Conservation (phyloP, 495 filamentous ascomycete genomes). For the Choiromyces venosus region DNA sequence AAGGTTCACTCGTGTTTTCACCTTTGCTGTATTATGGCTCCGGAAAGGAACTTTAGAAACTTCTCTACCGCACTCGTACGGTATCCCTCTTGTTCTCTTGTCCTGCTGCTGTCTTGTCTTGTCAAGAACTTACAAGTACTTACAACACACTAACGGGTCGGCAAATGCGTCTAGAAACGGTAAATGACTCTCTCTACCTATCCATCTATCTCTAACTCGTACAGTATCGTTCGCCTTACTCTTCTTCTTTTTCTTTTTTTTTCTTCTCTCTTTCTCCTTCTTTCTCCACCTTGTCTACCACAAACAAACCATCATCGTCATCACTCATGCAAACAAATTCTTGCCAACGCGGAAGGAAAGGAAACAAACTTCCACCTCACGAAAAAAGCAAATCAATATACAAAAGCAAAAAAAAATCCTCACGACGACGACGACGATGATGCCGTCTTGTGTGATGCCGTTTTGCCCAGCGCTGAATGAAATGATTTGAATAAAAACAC, state of each 20-base stretch:
- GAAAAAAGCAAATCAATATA: neutral
- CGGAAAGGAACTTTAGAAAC: neutral
- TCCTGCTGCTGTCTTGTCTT: neutral
- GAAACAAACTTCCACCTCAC: neutral
- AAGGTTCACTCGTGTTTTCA: neutral
- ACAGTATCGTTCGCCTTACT: neutral
- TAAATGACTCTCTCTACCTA: neutral
- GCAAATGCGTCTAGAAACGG: neutral
- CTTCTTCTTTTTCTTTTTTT: neutral
- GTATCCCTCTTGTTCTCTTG: neutral
- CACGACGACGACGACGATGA: too few relatives aligned
- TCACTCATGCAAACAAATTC: neutral
- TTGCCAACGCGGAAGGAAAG: neutral
- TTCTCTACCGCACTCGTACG: too few relatives aligned
- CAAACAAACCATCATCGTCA: neutral
- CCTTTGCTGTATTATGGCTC: neutral
- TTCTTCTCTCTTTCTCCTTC: neutral
- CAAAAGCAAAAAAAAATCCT: neutral
- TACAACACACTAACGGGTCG: neutral
- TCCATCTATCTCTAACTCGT: neutral
- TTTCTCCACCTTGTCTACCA: too few relatives aligned
- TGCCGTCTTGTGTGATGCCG: neutral
- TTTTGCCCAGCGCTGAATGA: neutral
- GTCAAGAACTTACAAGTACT: neutral
- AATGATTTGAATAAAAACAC: neutral